Evolutionary conservation across 2,329 filamentous ascomycete genomes (phyloP).

Genomic region (Lachnellula occidentalis): DNA sequence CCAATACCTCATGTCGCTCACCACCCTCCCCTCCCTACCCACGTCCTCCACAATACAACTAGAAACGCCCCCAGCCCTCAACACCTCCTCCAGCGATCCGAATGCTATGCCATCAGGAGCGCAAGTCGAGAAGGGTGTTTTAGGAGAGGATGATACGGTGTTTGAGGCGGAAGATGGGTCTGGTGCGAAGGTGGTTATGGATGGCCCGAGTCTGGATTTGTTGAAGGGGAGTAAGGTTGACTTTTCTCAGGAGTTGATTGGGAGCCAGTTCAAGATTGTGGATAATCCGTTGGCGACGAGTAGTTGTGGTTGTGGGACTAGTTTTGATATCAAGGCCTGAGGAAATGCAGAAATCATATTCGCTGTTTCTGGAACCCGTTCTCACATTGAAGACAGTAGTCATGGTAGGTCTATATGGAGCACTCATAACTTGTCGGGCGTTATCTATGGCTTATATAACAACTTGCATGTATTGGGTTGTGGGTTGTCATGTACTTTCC

Average conservation of each 20-base stretch:
- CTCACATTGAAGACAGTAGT: too few relatives aligned
- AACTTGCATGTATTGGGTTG: too few relatives aligned
- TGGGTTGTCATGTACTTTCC: too few relatives aligned
- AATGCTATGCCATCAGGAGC: conserved; percentile 11
- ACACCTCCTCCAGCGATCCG: conserved; percentile 16
- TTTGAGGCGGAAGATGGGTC: conserved; percentile 63
- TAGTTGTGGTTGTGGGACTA: conserved; percentile 95
- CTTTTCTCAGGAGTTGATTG: conserved; percentile 93
- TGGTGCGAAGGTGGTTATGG: conserved; percentile 79
- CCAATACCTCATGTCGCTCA: conserved; percentile 90
- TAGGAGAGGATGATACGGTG: conserved; percentile 74
- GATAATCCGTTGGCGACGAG: conserved; percentile 89
- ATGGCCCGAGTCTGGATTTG: conserved; percentile 79
- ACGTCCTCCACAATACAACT: background rate
- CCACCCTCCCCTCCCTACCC: conserved; percentile 45
- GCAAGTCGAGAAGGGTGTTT: conserved; percentile 37
- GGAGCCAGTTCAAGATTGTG: conserved; percentile 91
- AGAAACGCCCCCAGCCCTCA: conserved; percentile 14
- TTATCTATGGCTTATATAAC: too few relatives aligned
- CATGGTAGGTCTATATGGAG: too few relatives aligned
- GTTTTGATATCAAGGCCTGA: conserved; percentile 83
- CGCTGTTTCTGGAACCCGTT: background rate
- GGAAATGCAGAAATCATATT: background rate
- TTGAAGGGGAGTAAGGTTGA: conserved; percentile 93
- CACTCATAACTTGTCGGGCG: too few relatives aligned